Percentiles rank a stretch among this genome's conserved stretches.
phyloP scores from a whole-genome alignment of 202 grass and related monocot species.

The Eragrostis tef region DNA sequence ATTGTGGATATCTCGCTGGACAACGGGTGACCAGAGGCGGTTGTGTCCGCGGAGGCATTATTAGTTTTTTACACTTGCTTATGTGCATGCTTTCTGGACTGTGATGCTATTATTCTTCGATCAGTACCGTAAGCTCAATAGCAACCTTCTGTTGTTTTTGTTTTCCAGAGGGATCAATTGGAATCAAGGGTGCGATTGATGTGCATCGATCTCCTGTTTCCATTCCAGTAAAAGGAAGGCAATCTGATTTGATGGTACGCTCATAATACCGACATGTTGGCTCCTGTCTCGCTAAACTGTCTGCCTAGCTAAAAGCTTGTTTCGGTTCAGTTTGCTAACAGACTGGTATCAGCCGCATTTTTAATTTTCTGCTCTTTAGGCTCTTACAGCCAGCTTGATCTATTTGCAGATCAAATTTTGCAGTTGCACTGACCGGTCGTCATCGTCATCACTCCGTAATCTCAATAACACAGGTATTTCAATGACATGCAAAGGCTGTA shows the following conservation, averaged over 20 bases:
- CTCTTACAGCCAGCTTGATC: constrained; percentile 27
- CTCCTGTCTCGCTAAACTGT: constrained; percentile 7
- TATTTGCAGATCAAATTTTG: constrained; percentile 63
- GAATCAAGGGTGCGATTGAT: constrained; percentile 56
- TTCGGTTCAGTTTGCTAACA: constrained; percentile 23
- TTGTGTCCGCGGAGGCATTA: constrained; percentile 27
- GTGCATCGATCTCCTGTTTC: constrained; percentile 38
- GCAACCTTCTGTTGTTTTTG: constrained; percentile 63
- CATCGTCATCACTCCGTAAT: constrained; percentile 25
- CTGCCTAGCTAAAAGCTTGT: constrained; percentile 12
- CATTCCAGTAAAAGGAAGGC: not conserved
- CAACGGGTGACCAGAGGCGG: constrained; percentile 37
- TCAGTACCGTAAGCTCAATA: constrained; percentile 50
- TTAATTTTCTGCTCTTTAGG: constrained; percentile 19
- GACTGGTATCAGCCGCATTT: not conserved
- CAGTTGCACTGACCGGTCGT: constrained; percentile 48
- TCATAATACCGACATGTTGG: constrained; percentile 11
- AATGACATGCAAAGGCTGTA: constrained; percentile 61
- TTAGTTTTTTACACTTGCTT: constrained; percentile 38
- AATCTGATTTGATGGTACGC: constrained; percentile 51
- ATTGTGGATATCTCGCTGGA: constrained; percentile 22
- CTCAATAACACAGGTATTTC: constrained; percentile 44
- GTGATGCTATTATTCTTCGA: constrained; percentile 53
- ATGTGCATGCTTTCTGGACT: constrained; percentile 44
- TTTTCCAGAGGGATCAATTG: constrained; percentile 68